Conservation (phyloP, 306 rosid genomes). For the Leucaena leucocephala region DNA sequence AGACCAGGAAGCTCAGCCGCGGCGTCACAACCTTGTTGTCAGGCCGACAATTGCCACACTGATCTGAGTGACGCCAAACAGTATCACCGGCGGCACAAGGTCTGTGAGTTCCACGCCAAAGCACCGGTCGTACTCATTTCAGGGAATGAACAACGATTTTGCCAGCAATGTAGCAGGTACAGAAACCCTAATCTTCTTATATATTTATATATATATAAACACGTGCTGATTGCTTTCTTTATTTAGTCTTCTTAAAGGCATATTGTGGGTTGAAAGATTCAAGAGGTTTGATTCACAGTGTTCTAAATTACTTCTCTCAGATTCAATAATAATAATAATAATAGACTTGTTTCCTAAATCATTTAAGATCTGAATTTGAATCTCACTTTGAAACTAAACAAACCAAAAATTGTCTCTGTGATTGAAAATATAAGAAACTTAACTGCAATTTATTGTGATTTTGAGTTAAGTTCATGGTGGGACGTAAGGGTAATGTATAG, state of each 20-base stretch:
- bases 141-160: slow-evolving; percentile 75
- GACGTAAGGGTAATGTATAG: too few relatives aligned
- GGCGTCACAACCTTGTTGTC: slow-evolving; percentile 52
- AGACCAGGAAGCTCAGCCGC: slow-evolving; percentile 49
- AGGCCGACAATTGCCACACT: slow-evolving; percentile 67
- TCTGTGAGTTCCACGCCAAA: slow-evolving; percentile 79
- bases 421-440: too few relatives aligned
- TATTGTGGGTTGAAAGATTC: background rate
- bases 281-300: background rate
- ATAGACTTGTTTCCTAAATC: background rate
- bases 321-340: too few relatives aligned
- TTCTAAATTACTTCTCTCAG: background rate
- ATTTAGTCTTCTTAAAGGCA: background rate
- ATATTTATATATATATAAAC: too few relatives aligned
- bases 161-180: slow-evolving; percentile 98
- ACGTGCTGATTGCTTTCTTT: background rate
- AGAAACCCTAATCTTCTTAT: slow-evolving; percentile 61
- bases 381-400: background rate
- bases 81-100: slow-evolving; percentile 86
- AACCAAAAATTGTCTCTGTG: background rate
- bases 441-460: too few relatives aligned
- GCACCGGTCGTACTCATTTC: slow-evolving; percentile 52
- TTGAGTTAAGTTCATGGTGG: too few relatives aligned
- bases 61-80: slow-evolving; percentile 65
- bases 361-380: too few relatives aligned